phyloP scores from a whole-genome alignment of 192 early-diverging fungal genomes.

The Paraglomus brasilianum region DNA sequence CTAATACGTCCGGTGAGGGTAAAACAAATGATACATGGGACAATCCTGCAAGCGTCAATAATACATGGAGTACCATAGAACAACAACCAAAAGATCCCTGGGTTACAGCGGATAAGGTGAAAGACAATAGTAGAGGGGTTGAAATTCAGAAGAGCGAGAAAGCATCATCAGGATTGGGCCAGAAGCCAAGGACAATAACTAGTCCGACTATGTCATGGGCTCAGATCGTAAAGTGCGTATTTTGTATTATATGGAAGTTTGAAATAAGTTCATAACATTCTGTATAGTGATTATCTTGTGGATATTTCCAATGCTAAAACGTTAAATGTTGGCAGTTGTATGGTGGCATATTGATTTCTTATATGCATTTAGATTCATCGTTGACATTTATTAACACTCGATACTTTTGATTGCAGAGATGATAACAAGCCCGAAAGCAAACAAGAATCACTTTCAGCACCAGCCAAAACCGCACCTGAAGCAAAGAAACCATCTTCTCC shows the following conservation, averaged over 20 bases:
- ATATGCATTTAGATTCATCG: too few species aligned
- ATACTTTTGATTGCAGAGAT: slow-evolving; percentile 17
- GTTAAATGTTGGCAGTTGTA: neutral
- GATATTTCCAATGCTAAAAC: neutral
- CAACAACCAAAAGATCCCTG: slow-evolving; percentile 23
- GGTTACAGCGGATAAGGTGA: neutral
- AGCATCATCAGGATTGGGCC: neutral
- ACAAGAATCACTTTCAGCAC: slow-evolving; percentile 36
- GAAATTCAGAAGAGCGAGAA: too few species aligned
- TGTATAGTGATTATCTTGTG: neutral
- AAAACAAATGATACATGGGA: slow-evolving; percentile 13
- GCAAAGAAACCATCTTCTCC: slow-evolving; percentile 32
- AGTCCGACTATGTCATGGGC: slow-evolving; percentile 54
- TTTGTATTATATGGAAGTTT: slow-evolving; percentile 11
- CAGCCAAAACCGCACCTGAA: slow-evolving; percentile 38
- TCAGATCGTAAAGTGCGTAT: slow-evolving; percentile 60
- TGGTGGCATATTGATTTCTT: neutral
- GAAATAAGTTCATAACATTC: neutral
- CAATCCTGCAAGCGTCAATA: neutral
- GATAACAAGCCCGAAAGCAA: slow-evolving; percentile 48
- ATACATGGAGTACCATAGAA: slow-evolving; percentile 20
- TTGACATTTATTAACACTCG: too few species aligned
- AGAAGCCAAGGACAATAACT: slow-evolving; percentile 43
- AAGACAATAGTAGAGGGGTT: too few species aligned
- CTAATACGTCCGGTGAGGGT: slow-evolving; percentile 7